Conservation (phyloP, 192 early-diverging fungal species). For the Thamnidium elegans region DNA sequence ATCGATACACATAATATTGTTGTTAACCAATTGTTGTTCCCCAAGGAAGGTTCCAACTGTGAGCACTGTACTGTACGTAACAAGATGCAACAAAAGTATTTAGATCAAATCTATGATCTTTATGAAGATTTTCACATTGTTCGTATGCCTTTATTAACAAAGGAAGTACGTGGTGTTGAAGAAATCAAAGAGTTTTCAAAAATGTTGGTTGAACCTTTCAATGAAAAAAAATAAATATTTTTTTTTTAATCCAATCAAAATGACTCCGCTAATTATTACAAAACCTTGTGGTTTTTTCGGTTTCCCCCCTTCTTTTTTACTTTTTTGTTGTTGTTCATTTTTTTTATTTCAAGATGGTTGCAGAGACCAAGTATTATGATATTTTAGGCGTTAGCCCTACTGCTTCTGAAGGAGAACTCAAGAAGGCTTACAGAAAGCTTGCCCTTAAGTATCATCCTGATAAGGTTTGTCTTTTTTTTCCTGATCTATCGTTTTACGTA, state of each 20-base stretch:
- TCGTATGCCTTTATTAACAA: conserved; percentile 91
- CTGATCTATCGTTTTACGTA: no score
- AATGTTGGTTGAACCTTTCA: conserved; percentile 79
- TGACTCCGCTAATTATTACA: not conserved
- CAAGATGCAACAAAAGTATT: conserved; percentile 99
- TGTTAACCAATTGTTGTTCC: conserved; percentile 97
- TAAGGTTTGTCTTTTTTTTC: conserved; percentile 40
- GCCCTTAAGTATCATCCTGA: conserved; percentile 90
- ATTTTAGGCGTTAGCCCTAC: conserved; percentile 74
- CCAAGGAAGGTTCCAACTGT: conserved; percentile 83
- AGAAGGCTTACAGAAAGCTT: conserved; percentile 97
- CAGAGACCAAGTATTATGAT: conserved; percentile 92
- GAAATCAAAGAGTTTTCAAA: conserved; percentile 90
- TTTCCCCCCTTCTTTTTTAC: not conserved
- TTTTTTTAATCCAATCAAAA: no score
- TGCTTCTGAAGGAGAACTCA: conserved; percentile 82
- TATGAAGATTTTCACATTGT: conserved; percentile 98
- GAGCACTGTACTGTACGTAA: conserved; percentile 88
- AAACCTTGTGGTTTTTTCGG: not conserved
- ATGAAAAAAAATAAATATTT: conserved; percentile 6
- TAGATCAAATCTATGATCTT: conserved; percentile 98
- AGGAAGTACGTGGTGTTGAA: conserved; percentile 94
- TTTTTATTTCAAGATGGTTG: conserved; percentile 42
- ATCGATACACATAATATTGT: conserved; percentile 99
- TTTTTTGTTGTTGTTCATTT: conserved; percentile 1